Base-by-base conservation (phyloP, 208 protist species). In the Leishmania tropica region DNA sequence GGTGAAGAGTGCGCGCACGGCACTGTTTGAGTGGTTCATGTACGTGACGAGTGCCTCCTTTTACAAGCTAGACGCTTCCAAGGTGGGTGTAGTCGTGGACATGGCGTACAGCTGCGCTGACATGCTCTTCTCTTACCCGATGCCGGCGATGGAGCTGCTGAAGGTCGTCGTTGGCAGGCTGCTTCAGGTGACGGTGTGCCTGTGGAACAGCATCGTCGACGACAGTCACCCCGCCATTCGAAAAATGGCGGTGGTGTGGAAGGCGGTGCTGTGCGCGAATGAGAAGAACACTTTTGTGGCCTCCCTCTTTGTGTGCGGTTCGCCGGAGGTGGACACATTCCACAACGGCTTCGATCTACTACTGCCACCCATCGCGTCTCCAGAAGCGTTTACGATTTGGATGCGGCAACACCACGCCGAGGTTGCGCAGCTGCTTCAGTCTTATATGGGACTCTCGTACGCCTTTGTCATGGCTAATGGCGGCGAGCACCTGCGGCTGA, bases 1-100 rank as follows among this genome's bases (percentile, higher is more conserved):
- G 24, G 68, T 80, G 48, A 85, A 84, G 72, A 77, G 60, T 37
- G 60, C 80, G 11, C 85, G 83, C 37, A 90, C 86, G 42, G 80
- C 83, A 17, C 75, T 96, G 21, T 94, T 91, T 67, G 91, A 94
- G 76, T 96, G 93, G 91, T 78, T 92, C 19, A 84, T 91, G 78
- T 90, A 87, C 79, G 51, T 96, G n/a, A 87, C 87, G 58, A 88
- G 78, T 48, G 64, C 68, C 35, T 77, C 67, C 3, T 93, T 89
- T 60, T 87, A 90, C 81, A 83, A 83, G 37, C 76, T 85, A 31
- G 84, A 92, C 10, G 76, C 75, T 45, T 60, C 76, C 5, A 80
- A 81, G 53, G 92, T 89, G n/a, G 79, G 37, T 13, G 76, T 68
- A 7, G 84, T 87, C 13, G 83, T 93, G 21, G 89, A 91, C 70